phyloP scores from a whole-genome alignment of 306 rosid genomes.

The Cucurbita pepo region DNA sequence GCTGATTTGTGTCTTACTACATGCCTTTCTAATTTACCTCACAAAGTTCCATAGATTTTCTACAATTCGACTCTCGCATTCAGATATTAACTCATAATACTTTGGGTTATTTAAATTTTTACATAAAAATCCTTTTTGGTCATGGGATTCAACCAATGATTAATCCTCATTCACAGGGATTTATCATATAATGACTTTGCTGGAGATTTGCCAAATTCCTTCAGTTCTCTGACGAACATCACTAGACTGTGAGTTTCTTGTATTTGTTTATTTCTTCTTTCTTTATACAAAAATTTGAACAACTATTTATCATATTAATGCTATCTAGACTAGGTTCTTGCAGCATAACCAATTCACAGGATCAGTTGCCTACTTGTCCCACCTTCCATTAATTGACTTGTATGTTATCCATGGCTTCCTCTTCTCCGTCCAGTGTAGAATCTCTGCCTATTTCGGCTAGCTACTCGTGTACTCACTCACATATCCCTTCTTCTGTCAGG shows the following conservation, averaged over 20 bases:
- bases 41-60: background rate
- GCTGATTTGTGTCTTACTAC: too few species aligned
- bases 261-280: background rate
- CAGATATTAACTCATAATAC: background rate
- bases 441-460: background rate
- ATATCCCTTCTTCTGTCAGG: conserved; percentile 31
- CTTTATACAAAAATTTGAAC: background rate
- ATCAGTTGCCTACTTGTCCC: conserved; percentile 68
- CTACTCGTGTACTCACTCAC: background rate
- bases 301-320: background rate
- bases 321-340: conserved; percentile 34
- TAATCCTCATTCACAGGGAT: conserved; percentile 36
- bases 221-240: conserved; percentile 56
- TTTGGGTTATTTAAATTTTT: background rate
- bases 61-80: background rate
- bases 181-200: conserved; percentile 62
- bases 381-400: conserved; percentile 71
- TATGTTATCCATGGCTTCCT: conserved; percentile 12
- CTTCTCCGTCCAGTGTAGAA: background rate
- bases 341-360: conserved; percentile 74
- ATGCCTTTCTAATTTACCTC: background rate
- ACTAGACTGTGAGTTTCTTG: conserved; percentile 38
- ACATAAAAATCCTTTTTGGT: background rate
- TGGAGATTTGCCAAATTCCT: conserved; percentile 92
- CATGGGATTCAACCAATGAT: background rate